Evolutionary conservation across 2,329 filamentous ascomycete species (phyloP).

Genomic region (Mollisia scopiformis): DNA sequence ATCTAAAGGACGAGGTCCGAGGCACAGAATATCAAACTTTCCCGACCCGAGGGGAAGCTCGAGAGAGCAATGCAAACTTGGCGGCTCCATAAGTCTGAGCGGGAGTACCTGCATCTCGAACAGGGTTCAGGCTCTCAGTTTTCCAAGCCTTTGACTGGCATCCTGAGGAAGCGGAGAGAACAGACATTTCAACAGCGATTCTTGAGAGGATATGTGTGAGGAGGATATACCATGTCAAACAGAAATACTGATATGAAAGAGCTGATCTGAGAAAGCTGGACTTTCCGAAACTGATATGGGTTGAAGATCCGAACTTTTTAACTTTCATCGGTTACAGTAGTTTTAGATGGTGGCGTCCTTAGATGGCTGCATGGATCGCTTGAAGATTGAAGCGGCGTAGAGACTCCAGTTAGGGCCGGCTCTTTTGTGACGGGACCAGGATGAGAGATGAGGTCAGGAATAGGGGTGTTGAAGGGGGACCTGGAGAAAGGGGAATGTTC

Average conservation of each 20-base stretch:
- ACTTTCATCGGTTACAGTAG: not conserved
- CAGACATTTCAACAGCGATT: not conserved
- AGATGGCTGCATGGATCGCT: conserved; percentile 2
- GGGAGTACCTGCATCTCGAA: conserved; percentile 14
- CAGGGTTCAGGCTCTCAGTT: conserved; percentile 1
- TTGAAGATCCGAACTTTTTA: not conserved
- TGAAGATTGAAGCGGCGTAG: not conserved
- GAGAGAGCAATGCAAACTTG: not conserved
- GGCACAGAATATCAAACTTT: not conserved
- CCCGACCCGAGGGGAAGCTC: not conserved
- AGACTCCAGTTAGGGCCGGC: not conserved
- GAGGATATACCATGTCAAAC: not conserved
- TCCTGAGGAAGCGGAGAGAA: not conserved
- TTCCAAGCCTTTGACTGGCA: not conserved
- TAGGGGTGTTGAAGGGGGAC: not conserved
- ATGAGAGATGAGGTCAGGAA: not conserved
- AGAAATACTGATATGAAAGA: not conserved
- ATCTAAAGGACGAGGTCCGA: not conserved
- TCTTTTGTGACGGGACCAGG: conserved; percentile 1
- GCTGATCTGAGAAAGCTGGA: not conserved
- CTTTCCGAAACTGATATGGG: not conserved
- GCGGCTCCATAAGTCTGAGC: not conserved
- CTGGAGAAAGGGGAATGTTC: not conserved
- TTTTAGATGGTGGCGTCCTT: conserved; percentile 4
- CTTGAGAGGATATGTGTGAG: not conserved